Conservation (phyloP, 2,329 filamentous ascomycete species). For the Daldinia sp. region DNA sequence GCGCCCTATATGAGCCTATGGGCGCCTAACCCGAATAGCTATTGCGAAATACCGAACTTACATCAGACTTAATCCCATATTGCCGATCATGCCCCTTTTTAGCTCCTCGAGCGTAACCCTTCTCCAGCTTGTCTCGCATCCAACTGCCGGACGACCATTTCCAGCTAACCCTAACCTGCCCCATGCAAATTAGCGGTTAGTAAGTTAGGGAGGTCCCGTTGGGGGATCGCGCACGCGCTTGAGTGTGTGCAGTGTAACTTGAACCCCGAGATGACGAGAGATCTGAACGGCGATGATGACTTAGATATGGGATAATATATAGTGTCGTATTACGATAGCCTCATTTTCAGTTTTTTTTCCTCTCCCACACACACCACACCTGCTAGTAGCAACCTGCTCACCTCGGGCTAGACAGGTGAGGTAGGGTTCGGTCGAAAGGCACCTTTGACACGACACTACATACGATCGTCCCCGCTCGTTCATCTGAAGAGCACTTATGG, state of each 20-base stretch:
- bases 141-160: conserved; percentile 27
- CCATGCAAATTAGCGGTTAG: background rate
- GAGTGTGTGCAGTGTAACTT: conserved; percentile 29
- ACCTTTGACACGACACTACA: background rate
- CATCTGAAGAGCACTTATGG: background rate
- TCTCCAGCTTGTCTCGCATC: conserved; percentile 28
- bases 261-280: conserved; percentile 34
- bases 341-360: background rate
- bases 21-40: conserved; percentile 29
- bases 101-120: conserved; percentile 17
- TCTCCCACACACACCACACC: background rate
- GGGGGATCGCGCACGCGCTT: background rate
- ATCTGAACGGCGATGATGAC: conserved; percentile 22
- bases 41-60: conserved; percentile 30
- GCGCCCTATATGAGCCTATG: conserved; percentile 17
- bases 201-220: background rate
- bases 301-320: conserved; percentile 9
- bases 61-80: conserved; percentile 20
- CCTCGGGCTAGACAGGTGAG: background rate
- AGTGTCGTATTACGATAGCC: conserved; percentile 25
- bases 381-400: background rate
- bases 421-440: conserved; percentile 5
- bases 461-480: background rate
- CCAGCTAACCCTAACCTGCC: background rate
- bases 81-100: conserved; percentile 27